These are phyloP conservation scores for Tilletia horrida DNA, from an alignment of 1,284 basidiomycete genomes.

Conservation along the genomic window DNA sequence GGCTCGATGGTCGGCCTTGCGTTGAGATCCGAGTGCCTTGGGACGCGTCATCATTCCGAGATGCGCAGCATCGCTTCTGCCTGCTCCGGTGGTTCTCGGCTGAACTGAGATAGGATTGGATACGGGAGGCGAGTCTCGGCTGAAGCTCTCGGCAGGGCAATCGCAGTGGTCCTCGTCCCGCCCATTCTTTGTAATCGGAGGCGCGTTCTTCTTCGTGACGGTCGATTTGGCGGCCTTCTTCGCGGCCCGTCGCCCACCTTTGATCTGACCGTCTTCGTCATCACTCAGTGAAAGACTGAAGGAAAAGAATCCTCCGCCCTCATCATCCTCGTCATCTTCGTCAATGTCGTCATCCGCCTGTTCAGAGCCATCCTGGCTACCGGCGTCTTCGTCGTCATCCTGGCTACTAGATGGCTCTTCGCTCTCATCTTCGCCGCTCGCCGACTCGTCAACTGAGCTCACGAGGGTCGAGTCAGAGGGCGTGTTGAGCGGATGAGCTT, in stretches of 20 bases:
- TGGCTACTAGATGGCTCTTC: too few species aligned
- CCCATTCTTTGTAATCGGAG: too few species aligned
- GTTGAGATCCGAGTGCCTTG: not conserved
- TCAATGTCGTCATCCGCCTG: not conserved
- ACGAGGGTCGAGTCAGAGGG: too few species aligned
- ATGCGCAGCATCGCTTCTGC: not conserved
- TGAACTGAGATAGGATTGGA: too few species aligned
- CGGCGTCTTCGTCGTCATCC: not conserved
- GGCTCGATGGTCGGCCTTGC: not conserved
- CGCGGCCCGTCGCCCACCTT: not conserved
- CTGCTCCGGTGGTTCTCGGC: not conserved
- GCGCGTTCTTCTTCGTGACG: not conserved
- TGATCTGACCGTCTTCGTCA: constrained; percentile 13
- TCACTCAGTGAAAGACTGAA: constrained; percentile 7
- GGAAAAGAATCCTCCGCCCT: not conserved
- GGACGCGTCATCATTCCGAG: not conserved
- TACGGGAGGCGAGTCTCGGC: not conserved
- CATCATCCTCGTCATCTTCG: not conserved
- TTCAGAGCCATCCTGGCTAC: not conserved
- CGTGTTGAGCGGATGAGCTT: not conserved
- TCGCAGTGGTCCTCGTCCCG: too few species aligned
- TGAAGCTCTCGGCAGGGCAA: not conserved
- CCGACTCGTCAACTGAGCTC: too few species aligned
- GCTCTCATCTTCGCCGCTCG: too few species aligned
- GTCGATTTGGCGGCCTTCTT: not conserved